Conservation (phyloP, 768 basidiomycete species). For the Mycena rebaudengoi region DNA sequence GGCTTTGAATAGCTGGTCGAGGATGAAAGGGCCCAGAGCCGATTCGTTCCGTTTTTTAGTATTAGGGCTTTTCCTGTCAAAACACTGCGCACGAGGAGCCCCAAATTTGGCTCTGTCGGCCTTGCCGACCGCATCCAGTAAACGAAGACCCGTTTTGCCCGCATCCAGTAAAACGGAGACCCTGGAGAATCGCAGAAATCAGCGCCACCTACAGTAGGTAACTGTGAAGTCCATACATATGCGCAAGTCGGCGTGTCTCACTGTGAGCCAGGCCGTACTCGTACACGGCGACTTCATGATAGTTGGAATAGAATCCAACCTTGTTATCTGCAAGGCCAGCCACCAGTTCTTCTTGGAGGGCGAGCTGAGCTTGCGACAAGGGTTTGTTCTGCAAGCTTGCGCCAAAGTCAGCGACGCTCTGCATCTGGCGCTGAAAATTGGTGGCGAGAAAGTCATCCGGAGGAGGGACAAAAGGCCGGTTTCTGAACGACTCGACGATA, state of each 20-base stretch:
- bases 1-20: conserved; percentile 5
- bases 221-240: conserved; percentile 46
- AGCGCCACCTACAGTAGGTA: background rate
- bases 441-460: background rate
- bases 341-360: conserved; percentile 41
- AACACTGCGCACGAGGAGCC: background rate
- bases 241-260: conserved; percentile 50
- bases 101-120: conserved; percentile 40
- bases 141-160: conserved; percentile 55
- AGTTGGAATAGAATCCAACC: conserved; percentile 53
- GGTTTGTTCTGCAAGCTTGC: background rate
- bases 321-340: conserved; percentile 45
- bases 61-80: background rate
- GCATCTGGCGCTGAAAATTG: conserved; percentile 14
- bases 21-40: conserved; percentile 4
- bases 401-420: conserved; percentile 14
- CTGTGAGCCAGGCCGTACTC: conserved; percentile 39
- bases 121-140: conserved; percentile 38
- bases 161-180: conserved; percentile 59
- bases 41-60: background rate
- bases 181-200: conserved; percentile 44
- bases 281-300: conserved; percentile 53
- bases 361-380: background rate
- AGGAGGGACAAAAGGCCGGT: background rate
- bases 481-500: conserved; percentile 7